Base-by-base conservation (phyloP, 495 filamentous ascomycete species). In the Aspergillus sclerotioniger region DNA sequence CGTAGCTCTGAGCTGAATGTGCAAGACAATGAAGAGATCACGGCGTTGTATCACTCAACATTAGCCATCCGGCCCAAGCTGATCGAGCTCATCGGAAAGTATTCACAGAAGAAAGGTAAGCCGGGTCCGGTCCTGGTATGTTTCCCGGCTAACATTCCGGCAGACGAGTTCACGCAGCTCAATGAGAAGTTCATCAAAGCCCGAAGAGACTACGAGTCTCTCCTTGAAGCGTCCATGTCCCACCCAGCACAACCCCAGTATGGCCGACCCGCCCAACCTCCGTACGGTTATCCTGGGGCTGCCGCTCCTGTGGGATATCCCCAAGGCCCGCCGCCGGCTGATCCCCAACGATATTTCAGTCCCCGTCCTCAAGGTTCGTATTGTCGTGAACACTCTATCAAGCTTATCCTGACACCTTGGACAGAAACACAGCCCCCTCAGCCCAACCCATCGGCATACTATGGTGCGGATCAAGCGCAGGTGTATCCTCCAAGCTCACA, bases 121-220 rank as follows among this genome's bases (percentile, higher is more conserved):
- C 48, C 6, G 19, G 13, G 41, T 54, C 0, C 28, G 12, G 47
- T n/a, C 19, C 1, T 51, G 37, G 13, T 39, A 39, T 9, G n/a
- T 32, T 25, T 53, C 10, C 13, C 4, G 54, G 67, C 73, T 16
- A 76, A 41, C 5, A 5, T 25, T 25, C 31, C 15, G 52, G 8
- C 60, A 96, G 92, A 98, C 74, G 94, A 98, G 67, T 97, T 98
- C 67, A 96, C 93, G 3, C 91, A 96, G 66, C 82, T 98, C 43
- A 98, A 98, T 68, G 94, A 98, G 65, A 98, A 98, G 71, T 98
- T 98, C 72, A 98, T 98, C 79, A 98, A 98, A 74, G 94, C 94
- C 10, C 86, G 94, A 56, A 84, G 93, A 63, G 94, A 98, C 69
- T 98, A 98, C 71, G 94, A 98, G 72, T 85, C 89, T 28, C 80